Base-by-base conservation (phyloP, 208 protist species). In the Herpetomonas samuelpessoai region DNA sequence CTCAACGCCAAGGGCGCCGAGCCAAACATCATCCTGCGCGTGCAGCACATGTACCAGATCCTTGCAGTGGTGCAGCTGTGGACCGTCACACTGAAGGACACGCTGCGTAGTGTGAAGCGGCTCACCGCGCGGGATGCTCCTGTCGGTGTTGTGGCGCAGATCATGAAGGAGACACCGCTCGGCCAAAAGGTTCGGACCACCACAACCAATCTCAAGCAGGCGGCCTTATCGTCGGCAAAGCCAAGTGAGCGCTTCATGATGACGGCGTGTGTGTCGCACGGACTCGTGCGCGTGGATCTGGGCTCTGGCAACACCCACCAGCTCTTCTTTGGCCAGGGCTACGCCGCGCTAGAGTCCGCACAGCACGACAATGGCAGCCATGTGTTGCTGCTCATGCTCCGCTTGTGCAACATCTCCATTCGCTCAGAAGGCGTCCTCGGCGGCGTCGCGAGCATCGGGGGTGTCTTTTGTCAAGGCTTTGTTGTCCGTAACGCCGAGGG, bases 371-470 rank as follows among this genome's bases (percentile, higher is more conserved):
- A 39, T n/a, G 72, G 70, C 9, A 55, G 56, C 39, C 35, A 38
- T 29, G 74, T 72, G n/a, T 61, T 56, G 44, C 52, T 74, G 24
- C 58, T 83, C 35, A 48, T 74, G 16, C 58, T 53, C 16, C 66
- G 59, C 38, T 57, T 85, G 31, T 60, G 50, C 4, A 74, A 76
- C 31, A 51, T 84, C 19, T 62, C 67, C 21, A 70, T 92, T 16
- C 81, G 76, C 28, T 91, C 81, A 25, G 89, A 96, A 22, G 89
- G 89, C 16, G 81, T 89, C 28, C 74, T 96, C 46, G 80, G 83
- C 2, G 89, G 89, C 18, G 59, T 74, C 19, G 74, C 76, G n/a
- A 62, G 65, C n/a, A 62, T 96, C 12, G 69, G 76, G 3, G 71
- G 56, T 28, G 49, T 82, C 21, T 44, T 71, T 45, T 21, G 82